Percentiles rank a stretch among this genome's conserved stretches.
These are phyloP conservation scores for Globisporangium irregulare DNA, from an alignment of 352 stramenopile species.

Conservation along the genomic window DNA sequence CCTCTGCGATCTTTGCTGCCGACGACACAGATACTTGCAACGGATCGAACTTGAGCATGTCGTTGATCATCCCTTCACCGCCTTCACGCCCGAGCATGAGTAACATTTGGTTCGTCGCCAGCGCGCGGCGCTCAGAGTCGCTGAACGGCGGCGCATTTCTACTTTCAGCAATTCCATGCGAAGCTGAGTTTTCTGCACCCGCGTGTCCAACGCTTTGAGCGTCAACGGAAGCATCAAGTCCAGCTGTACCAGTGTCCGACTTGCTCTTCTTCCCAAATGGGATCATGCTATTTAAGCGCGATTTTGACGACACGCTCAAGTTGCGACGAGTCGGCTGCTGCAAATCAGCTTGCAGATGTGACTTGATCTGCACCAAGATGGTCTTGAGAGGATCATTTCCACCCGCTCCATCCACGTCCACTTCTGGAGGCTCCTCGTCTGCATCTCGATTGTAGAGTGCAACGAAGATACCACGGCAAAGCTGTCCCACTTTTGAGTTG, in stretches of 20 bases:
- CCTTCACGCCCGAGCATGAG: slow-evolving; percentile 40
- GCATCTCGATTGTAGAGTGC: slow-evolving; percentile 57
- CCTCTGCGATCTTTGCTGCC: slow-evolving; percentile 30
- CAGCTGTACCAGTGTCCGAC: not conserved
- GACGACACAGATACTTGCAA: slow-evolving; percentile 36
- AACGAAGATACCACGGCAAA: slow-evolving; percentile 61
- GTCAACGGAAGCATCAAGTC: not conserved
- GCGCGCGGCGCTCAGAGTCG: slow-evolving; percentile 14
- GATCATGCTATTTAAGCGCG: slow-evolving; percentile 6
- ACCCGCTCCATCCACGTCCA: slow-evolving; percentile 4
- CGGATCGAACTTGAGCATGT: slow-evolving; percentile 62
- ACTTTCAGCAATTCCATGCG: not conserved
- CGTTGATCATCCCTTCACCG: slow-evolving; percentile 44
- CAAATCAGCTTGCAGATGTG: slow-evolving; percentile 31
- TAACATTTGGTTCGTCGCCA: slow-evolving; percentile 42
- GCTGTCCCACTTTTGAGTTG: slow-evolving; percentile 26
- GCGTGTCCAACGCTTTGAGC: not conserved
- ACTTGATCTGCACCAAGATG: slow-evolving; percentile 51
- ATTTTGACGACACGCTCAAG: not conserved
- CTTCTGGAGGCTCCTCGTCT: slow-evolving; percentile 33
- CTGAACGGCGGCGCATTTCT: not conserved
- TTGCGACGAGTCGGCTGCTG: slow-evolving; percentile 5
- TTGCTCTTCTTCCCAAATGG: slow-evolving; percentile 2
- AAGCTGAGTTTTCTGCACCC: not conserved
- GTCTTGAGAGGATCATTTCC: slow-evolving; percentile 32